Evolutionary conservation across 2,329 filamentous ascomycete species (phyloP).

Genomic region (Beauveria scarabaeidicola): DNA sequence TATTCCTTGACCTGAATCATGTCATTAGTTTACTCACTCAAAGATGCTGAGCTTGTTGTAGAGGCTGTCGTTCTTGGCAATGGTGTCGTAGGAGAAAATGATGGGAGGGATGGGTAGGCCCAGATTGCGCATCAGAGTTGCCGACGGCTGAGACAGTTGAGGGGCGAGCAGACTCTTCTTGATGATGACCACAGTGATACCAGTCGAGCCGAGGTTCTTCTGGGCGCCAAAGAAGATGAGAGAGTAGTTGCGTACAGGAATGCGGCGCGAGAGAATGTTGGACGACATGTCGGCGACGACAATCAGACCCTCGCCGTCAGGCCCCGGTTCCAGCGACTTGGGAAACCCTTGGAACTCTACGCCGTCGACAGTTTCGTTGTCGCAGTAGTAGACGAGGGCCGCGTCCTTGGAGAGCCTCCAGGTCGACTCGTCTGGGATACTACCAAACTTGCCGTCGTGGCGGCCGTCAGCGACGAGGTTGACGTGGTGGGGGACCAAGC

Average conservation of each 20-base stretch:
- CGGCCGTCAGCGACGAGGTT: conserved; percentile 68
- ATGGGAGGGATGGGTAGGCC: conserved; percentile 70
- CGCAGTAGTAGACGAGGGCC: conserved; percentile 79
- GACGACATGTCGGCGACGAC: conserved; percentile 91
- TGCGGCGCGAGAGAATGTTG: conserved; percentile 76
- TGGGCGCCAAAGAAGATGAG: conserved; percentile 89
- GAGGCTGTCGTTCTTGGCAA: conserved; percentile 86
- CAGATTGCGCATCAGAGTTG: conserved; percentile 63
- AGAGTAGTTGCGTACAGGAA: conserved; percentile 72
- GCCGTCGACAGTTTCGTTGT: conserved; percentile 91
- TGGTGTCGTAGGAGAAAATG: conserved; percentile 73
- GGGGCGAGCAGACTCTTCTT: conserved; percentile 73
- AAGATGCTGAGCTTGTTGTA: conserved; percentile 97
- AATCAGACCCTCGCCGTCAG: conserved; percentile 58
- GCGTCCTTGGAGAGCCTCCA: conserved; percentile 66
- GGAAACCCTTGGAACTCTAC: conserved; percentile 81
- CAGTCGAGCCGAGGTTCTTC: conserved; percentile 84
- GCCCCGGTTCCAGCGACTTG: conserved; percentile 46
- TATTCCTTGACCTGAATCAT: neutral
- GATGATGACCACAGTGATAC: conserved; percentile 78
- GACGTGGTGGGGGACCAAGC: conserved; percentile 65
- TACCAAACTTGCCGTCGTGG: conserved; percentile 70
- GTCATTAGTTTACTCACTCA: conserved; percentile 40
- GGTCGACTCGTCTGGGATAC: conserved; percentile 65
- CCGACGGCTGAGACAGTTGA: conserved; percentile 52